Base-by-base conservation (phyloP, 2,329 filamentous ascomycete species). In the Cladosporium velox region DNA sequence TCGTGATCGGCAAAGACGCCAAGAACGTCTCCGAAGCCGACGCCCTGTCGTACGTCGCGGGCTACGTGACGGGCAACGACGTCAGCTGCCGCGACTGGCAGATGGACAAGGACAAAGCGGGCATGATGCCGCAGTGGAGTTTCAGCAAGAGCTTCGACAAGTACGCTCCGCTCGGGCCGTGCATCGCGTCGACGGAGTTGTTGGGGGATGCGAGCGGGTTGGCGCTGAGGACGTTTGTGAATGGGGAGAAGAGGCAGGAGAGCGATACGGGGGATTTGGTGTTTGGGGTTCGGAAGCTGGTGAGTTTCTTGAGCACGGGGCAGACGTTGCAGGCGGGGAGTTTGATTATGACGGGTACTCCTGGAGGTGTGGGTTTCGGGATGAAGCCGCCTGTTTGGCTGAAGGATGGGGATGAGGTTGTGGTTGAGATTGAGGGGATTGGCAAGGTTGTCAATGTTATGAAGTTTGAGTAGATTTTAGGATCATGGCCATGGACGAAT, bases 51-150 rank as follows among this genome's bases (percentile, higher is more conserved):
- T 88, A 91, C 72, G 89, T 93, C 2, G 81, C 92, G 1, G 91
- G 91, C 5, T 93, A 93, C 74, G 83, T 88, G 2, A 85, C 91
- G 38, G 90, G 90, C 64, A 91, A 94, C 77, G 91, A 94, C 75
- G 85, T 94, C n/a, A 91, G 88, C 12, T 90, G 92, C 78, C 87
- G 91, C 49, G 89, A 91, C 70, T 93, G 90, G 75, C 76, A 76
- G 67, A 72, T 72, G 68, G 72, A 72, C 28, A 71, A 72, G 49
- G 64, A 66, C 67, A 73, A 73, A 65, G 84, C 85, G 0, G 85
- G 85, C 0, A 78, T 75, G 0, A 82, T 87, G 0, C 85, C 84
- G 0, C 86, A 88, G 71, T 87, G 84, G 84, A 80, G 82, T 0
- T 87, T 87, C 69, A 81, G 78, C n/a, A 87, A 88, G 70, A 84